Base-by-base conservation (phyloP, 805 yeast genomes). In the Deakozyma indianensis region DNA sequence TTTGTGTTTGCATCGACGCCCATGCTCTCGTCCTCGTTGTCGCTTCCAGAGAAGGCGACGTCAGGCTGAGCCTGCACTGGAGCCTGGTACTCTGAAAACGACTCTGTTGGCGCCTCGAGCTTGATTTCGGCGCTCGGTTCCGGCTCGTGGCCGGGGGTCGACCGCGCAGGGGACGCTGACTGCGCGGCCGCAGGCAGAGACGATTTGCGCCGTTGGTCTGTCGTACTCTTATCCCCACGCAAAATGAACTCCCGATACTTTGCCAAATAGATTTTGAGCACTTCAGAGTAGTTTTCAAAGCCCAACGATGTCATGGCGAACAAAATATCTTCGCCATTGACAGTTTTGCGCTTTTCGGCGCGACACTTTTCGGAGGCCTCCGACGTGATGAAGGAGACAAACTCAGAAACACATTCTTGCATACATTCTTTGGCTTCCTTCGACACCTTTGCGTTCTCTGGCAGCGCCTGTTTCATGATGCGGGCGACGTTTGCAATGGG, bases 401-500 rank as follows among this genome's bases (percentile, higher is more conserved):
- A 78, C 59, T 78, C 83, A 43, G 74, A 66, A 3, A 77, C 84
- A 55, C 83, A 78, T 55, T 79, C 84, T 59, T 79, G 85, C 63
- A 79, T 77, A 52, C 84, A 76, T 53, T 80, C 88, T 55, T 81
- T 80, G 40, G 88, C 83, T 54, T 82, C 92, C 55, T 81, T 82
- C 21, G 86, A 78, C 1, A 82, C 77, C 55, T 82, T 82, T 9
- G 88, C 90, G 29, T 79, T 77, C 11, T 70, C 64, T 2, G 92
- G 90, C 24, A 82, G 64, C 1, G 90, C 80, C 46, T 64, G 69
- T 56, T 83, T 83, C 90, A 82, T 83, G 44, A 83, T 74, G 44
- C 90, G 66, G n/a, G 82, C 80, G 22, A 48, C 82, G 49, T 74
- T 74, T 35, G 80, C 80, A 48, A 74, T 75, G 24, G 80, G 80